Evolutionary conservation across 805 yeast species (phyloP), one percentile per base, ranked within the genome.

Genomic region (Candida ulmi): DNA sequence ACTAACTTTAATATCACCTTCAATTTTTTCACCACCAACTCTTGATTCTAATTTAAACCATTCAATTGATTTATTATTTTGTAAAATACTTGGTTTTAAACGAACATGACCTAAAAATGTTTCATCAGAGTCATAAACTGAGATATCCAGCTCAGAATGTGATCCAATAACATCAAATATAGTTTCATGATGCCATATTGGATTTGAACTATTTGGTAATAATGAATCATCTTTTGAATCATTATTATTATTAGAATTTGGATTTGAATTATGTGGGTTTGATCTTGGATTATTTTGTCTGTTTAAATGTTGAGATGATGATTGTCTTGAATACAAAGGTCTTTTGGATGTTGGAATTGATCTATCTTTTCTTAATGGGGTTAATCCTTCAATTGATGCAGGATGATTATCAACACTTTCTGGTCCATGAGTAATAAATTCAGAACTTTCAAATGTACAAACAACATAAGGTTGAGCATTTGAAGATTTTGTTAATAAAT

Each of bases 101-200:
- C 86, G 70, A 15, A 84, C 82, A 54, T 85, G 93, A 21, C 99
- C 99, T 52, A 91, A 66, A 52, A 90, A 91, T 37, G 79, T 73
- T 57, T 91, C 97, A 55, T 83, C 83, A 8, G 88, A 80, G 61
- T 91, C 99, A 63, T 91, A 93, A 25, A 93, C 80, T n/a, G 93
- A 83, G 38, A 93, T 78, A 54, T 88, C 95, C 44, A 93, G 69
- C 57, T 85, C 95, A 2, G 95, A 81, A 50, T 74, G 78, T 31
- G 83, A 79, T 15, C 91, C 95, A 30, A 88, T 77, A 33, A 93
- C 96, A 60, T 91, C 99, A 57, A 93, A 91, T 11, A 79, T 78
- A 12, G 97, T 91, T 58, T 88, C 88, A 61, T 90, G 96, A 56
- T 86, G 84, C 96, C 97, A 91, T 25, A 74, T 68, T 13, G 96